Base-by-base conservation (phyloP, 2,329 filamentous ascomycete genomes). In the Fusarium bulbicola region DNA sequence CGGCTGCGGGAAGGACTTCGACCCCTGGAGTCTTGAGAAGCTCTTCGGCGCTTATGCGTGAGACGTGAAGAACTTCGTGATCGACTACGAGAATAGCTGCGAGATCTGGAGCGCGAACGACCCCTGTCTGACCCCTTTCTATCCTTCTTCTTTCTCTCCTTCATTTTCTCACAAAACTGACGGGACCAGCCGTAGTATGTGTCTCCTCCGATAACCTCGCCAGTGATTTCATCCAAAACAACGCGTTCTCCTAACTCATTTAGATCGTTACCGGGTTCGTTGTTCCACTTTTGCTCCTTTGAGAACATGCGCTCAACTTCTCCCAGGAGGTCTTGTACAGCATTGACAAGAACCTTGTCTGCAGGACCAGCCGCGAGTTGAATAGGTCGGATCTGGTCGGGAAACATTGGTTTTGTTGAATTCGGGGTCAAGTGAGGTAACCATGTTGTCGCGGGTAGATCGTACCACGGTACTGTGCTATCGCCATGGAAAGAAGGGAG, bases 131-230 rank as follows among this genome's bases (percentile, higher is more conserved):
- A 9, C 72, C 62, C 66, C 42, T 67, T 69, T 21, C 59, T 58
- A 6, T 30, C 53, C 62, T 82, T 84, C 49, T 79, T 83, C 34
- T 79, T 82, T 42, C 88, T 85, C 57, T 85, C 83, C 81, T 92
- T 94, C 92, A 96, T 96, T 78, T 92, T 93, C 74, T 93, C 86
- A 79, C 93, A 97, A 75, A 97, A 96, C 2, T 85, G 85, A 43
- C 89, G 88, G 10, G 94, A 95, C 95, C 95, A 97, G 68, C 94
- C 95, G 79, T 97, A 97, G 80, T 97, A 97, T 2, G 92, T 93
- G 71, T 93, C 91, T 3, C 91, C 91, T 12, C 87, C 86, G 12
- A 91, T 79, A 5, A 91, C 82, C 6, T 92, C 89, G 1, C 91
- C 91, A 0, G 89, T 92, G n/a, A 89, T 83, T 73, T 92, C 89